phyloP scores from a whole-genome alignment of 495 filamentous ascomycete genomes.

The Clavariopsis aquatica region DNA sequence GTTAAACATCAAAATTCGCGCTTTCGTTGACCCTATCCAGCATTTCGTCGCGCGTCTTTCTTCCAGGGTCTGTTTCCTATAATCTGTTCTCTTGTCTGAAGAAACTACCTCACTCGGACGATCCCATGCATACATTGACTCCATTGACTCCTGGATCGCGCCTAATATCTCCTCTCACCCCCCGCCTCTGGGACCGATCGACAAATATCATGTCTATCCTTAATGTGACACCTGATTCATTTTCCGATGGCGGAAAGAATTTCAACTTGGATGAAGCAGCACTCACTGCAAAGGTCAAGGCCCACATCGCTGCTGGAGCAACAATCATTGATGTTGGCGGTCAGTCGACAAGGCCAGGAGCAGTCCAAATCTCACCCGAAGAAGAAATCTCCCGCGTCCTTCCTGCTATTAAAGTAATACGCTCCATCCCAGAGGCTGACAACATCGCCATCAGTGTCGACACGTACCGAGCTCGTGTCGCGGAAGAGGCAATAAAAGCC shows the following conservation, averaged over 20 bases:
- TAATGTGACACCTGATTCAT: constrained; percentile 95
- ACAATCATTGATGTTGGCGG: constrained; percentile 91
- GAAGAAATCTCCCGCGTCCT: constrained; percentile 80
- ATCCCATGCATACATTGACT: constrained; percentile 67
- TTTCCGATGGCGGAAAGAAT: constrained; percentile 84
- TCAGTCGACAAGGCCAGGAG: constrained; percentile 82
- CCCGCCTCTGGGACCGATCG: constrained; percentile 61
- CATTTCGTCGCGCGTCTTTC: constrained; percentile 35
- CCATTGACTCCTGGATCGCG: constrained; percentile 56
- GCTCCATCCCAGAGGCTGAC: constrained; percentile 61
- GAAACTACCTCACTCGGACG: constrained; percentile 56
- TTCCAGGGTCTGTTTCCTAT: constrained; percentile 18
- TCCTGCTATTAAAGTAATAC: constrained; percentile 73
- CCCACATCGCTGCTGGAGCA: constrained; percentile 64
- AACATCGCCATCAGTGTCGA: constrained; percentile 79
- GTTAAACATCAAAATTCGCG: constrained; percentile 31
- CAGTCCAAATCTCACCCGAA: constrained; percentile 60
- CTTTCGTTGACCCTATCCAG: constrained; percentile 21
- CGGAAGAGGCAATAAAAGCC: constrained; percentile 73
- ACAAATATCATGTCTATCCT: constrained; percentile 92
- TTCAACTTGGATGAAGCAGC: constrained; percentile 42
- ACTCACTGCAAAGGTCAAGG: constrained; percentile 54
- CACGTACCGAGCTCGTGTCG: constrained; percentile 86
- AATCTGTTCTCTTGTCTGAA: constrained; percentile 60
- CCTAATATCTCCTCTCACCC: constrained; percentile 58